phyloP scores from a whole-genome alignment of 495 filamentous ascomycete species.

The Aspergillus affinis region DNA sequence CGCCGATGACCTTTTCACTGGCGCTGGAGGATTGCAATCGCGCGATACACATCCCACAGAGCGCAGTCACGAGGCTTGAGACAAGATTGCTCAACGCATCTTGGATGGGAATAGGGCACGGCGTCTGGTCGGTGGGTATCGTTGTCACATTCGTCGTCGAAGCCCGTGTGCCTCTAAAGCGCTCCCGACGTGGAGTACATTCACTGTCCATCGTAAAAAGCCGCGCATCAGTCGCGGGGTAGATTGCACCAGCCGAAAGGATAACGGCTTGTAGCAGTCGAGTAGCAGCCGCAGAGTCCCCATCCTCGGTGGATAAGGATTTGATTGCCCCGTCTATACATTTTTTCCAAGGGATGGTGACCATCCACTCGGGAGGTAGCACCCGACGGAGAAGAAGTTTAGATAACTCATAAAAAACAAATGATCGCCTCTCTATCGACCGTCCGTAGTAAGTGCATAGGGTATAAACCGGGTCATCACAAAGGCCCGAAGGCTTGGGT shows the following conservation, averaged over 20 bases:
- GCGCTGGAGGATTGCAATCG: conserved; percentile 29
- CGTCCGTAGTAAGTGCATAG: conserved; percentile 32
- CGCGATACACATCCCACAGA: conserved; percentile 46
- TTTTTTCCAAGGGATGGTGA: conserved; percentile 41
- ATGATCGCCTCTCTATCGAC: conserved; percentile 27
- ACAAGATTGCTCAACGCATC: conserved; percentile 46
- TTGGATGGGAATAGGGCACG: conserved; percentile 42
- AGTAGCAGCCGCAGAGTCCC: conserved; percentile 35
- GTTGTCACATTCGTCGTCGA: conserved; percentile 12
- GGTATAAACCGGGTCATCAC: conserved; percentile 32
- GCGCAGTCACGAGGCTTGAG: conserved; percentile 40
- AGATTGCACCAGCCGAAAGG: conserved; percentile 30
- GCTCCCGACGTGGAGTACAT: background rate
- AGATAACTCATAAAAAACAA: conserved; percentile 39
- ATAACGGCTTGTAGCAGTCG: conserved; percentile 42
- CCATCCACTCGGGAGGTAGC: conserved; percentile 51
- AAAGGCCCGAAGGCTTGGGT: conserved; percentile 9
- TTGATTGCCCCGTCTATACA: conserved; percentile 44
- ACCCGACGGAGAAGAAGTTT: conserved; percentile 37
- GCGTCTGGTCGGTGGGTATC: conserved; percentile 7
- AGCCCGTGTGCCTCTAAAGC: conserved; percentile 19
- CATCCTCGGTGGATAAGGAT: conserved; percentile 41
- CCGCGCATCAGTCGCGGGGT: conserved; percentile 1
- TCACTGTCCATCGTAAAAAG: background rate
- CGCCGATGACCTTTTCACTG: conserved; percentile 14